phyloP scores from a whole-genome alignment of 768 basidiomycete species.

The Boletus barrowsii region DNA sequence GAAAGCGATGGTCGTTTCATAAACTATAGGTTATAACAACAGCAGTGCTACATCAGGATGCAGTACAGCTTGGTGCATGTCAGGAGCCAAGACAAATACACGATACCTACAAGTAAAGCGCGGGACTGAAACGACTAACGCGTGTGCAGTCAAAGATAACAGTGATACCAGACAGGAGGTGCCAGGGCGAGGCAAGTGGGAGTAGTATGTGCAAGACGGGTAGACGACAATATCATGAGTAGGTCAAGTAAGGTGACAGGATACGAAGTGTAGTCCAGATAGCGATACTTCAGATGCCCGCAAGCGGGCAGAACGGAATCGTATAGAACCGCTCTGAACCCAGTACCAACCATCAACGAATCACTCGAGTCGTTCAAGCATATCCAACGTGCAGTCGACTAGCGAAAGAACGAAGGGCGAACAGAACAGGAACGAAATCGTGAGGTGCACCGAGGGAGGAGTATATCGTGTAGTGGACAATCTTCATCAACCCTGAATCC shows the following conservation, averaged over 20 bases:
- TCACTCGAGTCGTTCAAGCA: constrained; percentile 24
- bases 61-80: constrained; percentile 32
- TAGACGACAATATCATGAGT: neutral
- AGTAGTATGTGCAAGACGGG: constrained; percentile 13
- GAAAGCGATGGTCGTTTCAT: constrained; percentile 23
- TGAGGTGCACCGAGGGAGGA: neutral
- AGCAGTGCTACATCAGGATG: constrained; percentile 32
- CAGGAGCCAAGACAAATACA: constrained; percentile 26
- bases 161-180: constrained; percentile 19
- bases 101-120: constrained; percentile 30
- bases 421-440: constrained; percentile 14
- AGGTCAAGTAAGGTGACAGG: constrained; percentile 15
- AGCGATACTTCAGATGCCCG: constrained; percentile 20
- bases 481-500: constrained; percentile 24
- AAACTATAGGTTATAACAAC: constrained; percentile 25
- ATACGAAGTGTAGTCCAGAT: constrained; percentile 15
- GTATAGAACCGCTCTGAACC: constrained; percentile 7
- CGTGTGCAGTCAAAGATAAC: constrained; percentile 21
- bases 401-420: constrained; percentile 35
- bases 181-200: constrained; percentile 17
- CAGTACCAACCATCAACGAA: constrained; percentile 12
- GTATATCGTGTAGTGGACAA: constrained; percentile 14
- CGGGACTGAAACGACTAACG: constrained; percentile 25
- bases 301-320: constrained; percentile 24
- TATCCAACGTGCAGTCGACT: constrained; percentile 33